Conservation (phyloP, 345 rosid species). For the Isatis tinctoria region DNA sequence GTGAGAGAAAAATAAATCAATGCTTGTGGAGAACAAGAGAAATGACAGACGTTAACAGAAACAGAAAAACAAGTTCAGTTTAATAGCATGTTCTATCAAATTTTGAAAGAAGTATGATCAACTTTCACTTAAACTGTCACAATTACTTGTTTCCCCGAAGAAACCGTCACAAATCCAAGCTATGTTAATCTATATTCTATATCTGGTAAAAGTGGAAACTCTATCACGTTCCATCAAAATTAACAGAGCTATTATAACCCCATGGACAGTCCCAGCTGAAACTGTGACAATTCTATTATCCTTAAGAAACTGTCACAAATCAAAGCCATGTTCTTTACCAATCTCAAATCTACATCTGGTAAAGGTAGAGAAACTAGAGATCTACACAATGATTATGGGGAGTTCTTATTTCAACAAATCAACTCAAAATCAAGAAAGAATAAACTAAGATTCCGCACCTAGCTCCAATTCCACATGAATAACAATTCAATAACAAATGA, state of each 20-base stretch:
- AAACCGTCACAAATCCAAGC: no score
- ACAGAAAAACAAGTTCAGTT: neutral
- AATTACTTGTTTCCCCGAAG: no score
- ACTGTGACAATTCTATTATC: neutral
- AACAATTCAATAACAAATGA: neutral
- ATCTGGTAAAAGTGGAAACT: no score
- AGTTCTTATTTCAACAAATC: neutral
- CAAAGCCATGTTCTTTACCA: neutral
- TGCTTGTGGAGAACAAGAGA: neutral
- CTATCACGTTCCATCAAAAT: neutral
- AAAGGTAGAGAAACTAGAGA: neutral
- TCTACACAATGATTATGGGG: neutral
- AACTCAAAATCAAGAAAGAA: neutral
- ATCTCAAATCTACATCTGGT: neutral
- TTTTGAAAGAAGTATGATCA: neutral
- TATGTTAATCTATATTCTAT: no score
- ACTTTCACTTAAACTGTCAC: neutral
- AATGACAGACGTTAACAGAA: neutral
- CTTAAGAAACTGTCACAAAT: neutral
- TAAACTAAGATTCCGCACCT: no score
- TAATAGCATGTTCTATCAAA: neutral
- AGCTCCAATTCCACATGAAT: neutral
- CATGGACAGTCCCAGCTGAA: neutral
- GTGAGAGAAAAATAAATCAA: constrained; percentile 1
- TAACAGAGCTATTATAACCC: neutral